Percentiles rank a stretch among this genome's conserved stretches.
Evolutionary conservation across 805 yeast species (phyloP).

Genomic region (Trichomonascus vanleenenianus): DNA sequence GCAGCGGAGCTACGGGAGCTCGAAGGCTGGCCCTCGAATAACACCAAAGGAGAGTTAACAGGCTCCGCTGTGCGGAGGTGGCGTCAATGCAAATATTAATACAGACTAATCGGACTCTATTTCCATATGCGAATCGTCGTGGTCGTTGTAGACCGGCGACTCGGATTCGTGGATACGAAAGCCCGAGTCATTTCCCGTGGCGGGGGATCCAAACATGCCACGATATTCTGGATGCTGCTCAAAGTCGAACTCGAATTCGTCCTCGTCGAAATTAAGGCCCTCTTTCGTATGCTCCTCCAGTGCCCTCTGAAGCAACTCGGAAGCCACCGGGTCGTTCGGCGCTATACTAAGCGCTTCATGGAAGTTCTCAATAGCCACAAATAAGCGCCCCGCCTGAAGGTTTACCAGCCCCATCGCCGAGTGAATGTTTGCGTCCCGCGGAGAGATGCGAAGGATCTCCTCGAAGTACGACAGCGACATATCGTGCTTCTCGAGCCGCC

Average conservation of each 20-base stretch:
- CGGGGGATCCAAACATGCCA: too few relatives aligned
- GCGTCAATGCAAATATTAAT: too few relatives aligned
- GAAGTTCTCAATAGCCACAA: conserved; percentile 64
- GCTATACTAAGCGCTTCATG: conserved; percentile 75
- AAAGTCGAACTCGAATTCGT: background rate
- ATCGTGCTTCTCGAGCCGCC: conserved; percentile 53
- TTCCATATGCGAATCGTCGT: conserved; percentile 17
- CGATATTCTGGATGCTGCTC: background rate
- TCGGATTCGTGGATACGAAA: background rate
- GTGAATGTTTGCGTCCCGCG: conserved; percentile 64
- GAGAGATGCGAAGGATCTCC: conserved; percentile 61
- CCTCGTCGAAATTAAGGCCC: conserved; percentile 1
- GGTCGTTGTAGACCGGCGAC: conserved; percentile 7
- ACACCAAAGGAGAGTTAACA: too few relatives aligned
- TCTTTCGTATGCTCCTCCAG: conserved; percentile 15
- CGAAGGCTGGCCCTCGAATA: too few relatives aligned
- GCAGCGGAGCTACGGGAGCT: too few relatives aligned
- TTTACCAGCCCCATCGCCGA: conserved; percentile 82
- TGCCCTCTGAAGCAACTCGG: conserved; percentile 75
- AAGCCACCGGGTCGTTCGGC: conserved; percentile 78
- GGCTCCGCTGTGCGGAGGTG: too few relatives aligned
- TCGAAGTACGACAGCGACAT: conserved; percentile 70
- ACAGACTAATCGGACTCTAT: conserved; percentile 10
- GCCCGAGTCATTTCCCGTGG: too few relatives aligned
- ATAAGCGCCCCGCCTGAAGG: conserved; percentile 55